These are phyloP conservation scores for Acacia pycnantha DNA, from an alignment of 331 rosid species.

Conservation along the genomic window DNA sequence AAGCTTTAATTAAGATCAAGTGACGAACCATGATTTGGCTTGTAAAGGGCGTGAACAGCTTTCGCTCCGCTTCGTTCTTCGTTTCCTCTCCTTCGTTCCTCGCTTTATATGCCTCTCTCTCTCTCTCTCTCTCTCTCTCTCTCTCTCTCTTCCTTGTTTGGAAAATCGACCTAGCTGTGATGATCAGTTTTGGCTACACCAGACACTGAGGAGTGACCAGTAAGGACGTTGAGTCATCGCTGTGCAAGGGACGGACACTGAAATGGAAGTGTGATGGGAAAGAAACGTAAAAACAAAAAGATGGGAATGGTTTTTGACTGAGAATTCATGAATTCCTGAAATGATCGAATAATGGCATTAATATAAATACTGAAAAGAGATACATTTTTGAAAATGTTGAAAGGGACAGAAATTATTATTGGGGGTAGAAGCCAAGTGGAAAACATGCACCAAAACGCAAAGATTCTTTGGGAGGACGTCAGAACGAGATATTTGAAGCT, in stretches of 20 bases:
- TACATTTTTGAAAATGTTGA: neutral
- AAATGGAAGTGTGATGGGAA: no score
- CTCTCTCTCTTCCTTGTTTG: neutral
- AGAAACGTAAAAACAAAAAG: neutral
- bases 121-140: no score
- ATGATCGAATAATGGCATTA: neutral
- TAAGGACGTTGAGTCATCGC: neutral
- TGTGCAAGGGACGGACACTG: neutral
- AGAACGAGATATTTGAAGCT: neutral
- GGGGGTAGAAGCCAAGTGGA: neutral
- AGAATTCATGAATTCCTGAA: neutral
- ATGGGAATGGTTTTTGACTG: neutral
- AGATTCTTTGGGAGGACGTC: neutral
- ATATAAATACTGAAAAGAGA: neutral
- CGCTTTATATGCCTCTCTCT: neutral
- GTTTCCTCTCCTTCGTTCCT: neutral
- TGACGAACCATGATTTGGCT: slow-evolving; percentile 41
- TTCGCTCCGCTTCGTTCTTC: slow-evolving; percentile 21
- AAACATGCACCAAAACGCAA: neutral
- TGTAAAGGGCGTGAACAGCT: slow-evolving; percentile 26
- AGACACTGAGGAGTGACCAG: neutral
- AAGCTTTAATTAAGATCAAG: neutral
- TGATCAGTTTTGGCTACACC: neutral
- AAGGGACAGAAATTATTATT: neutral
- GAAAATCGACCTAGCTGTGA: neutral